phyloP scores from a whole-genome alignment of 2,329 filamentous ascomycete genomes.

The Fusarium decemcellulare region DNA sequence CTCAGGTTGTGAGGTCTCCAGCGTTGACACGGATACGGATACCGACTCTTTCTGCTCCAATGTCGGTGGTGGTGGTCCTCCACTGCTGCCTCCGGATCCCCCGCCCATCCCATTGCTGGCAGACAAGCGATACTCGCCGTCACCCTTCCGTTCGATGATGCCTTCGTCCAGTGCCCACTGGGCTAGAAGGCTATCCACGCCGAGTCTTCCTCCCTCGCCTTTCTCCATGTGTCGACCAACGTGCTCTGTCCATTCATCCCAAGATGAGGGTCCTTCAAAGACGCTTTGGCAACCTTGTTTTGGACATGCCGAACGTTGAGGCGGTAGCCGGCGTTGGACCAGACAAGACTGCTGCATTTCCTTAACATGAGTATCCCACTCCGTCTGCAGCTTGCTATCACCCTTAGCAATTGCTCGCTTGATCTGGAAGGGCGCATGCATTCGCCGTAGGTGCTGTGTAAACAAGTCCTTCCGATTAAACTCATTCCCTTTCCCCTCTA shows the following conservation, averaged over 20 bases:
- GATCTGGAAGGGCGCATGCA: slow-evolving; percentile 84
- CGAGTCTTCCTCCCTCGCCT: slow-evolving; percentile 70
- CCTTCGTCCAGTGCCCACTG: slow-evolving; percentile 75
- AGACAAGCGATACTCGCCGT: slow-evolving; percentile 69
- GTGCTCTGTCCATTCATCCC: slow-evolving; percentile 95
- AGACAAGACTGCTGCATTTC: slow-evolving; percentile 83
- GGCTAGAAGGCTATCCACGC: slow-evolving; percentile 70
- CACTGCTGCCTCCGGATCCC: slow-evolving; percentile 31
- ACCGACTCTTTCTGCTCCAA: slow-evolving; percentile 47
- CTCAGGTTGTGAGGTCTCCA: slow-evolving; percentile 42
- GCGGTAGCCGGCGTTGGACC: slow-evolving; percentile 76
- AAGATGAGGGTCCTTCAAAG: slow-evolving; percentile 81
- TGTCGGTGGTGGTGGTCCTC: slow-evolving; percentile 20
- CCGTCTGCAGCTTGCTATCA: slow-evolving; percentile 70
- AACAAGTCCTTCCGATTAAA: slow-evolving; percentile 98
- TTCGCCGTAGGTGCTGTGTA: slow-evolving; percentile 92
- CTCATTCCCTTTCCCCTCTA: slow-evolving; percentile 73
- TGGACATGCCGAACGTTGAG: slow-evolving; percentile 79
- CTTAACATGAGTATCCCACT: slow-evolving; percentile 77
- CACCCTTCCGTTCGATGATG: slow-evolving; percentile 71
- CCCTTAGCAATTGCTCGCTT: slow-evolving; percentile 70
- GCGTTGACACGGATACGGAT: slow-evolving; percentile 22
- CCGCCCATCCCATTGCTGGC: slow-evolving; percentile 46
- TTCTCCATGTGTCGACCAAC: slow-evolving; percentile 91
- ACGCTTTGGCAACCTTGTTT: slow-evolving; percentile 77